Conservation (phyloP, 306 rosid genomes). For the Chamaecrista fasciculata region DNA sequence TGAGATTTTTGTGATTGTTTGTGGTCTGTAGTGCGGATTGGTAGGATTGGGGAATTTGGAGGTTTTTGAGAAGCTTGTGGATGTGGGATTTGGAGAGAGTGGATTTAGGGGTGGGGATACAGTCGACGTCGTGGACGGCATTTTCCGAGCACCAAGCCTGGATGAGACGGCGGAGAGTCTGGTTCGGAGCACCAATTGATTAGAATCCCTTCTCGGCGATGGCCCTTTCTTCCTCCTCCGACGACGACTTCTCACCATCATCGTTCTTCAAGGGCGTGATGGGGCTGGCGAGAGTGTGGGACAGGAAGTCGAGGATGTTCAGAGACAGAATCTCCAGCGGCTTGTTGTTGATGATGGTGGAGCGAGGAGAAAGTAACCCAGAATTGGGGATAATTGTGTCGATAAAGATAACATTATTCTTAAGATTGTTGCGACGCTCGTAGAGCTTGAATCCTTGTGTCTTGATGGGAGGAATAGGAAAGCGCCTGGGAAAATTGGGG, state of each 20-base stretch:
- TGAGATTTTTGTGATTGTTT: too few species aligned
- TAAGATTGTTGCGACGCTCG: constrained; percentile 71
- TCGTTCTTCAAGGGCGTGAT: constrained; percentile 80
- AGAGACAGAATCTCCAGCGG: constrained; percentile 82
- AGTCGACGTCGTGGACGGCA: too few species aligned
- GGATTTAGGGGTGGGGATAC: too few species aligned
- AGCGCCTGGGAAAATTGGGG: too few species aligned
- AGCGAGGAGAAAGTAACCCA: constrained; percentile 75
- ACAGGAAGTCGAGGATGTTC: constrained; percentile 78
- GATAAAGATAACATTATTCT: constrained; percentile 73
- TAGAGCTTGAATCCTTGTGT: constrained; percentile 83
- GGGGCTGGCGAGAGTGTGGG: constrained; percentile 87
- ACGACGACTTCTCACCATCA: background rate
- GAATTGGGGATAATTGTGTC: constrained; percentile 52
- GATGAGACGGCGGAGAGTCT: too few species aligned
- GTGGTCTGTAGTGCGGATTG: too few species aligned
- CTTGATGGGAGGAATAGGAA: constrained; percentile 34
- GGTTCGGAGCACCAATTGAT: too few species aligned
- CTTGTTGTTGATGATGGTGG: too few species aligned
- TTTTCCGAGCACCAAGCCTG: too few species aligned
- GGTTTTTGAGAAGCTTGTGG: too few species aligned
- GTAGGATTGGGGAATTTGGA: too few species aligned
- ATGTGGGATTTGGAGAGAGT: too few species aligned
- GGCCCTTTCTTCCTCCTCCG: constrained; percentile 73
- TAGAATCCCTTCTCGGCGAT: constrained; percentile 87